Evolutionary conservation across 768 basidiomycete species (phyloP), one percentile per base, ranked within the genome.

Genomic region (Peribolospora kevripleyi): DNA sequence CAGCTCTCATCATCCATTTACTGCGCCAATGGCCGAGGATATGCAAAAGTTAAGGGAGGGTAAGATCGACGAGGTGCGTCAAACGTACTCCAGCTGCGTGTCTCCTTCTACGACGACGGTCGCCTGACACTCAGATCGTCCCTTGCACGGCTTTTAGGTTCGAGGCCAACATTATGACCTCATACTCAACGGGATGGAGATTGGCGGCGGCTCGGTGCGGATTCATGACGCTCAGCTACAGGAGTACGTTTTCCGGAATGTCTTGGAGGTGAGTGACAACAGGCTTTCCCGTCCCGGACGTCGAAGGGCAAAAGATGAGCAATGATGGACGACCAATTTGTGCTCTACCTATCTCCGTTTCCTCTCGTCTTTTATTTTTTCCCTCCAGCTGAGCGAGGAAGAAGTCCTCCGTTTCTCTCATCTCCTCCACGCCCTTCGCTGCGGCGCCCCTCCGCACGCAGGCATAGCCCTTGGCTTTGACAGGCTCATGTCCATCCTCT

Each of bases 151-250:
- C 25, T 25, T 25, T 25, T 1, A 25, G 25, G 25, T 25, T 25
- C 79, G 88, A 53, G 88, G 87, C 13, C 88, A 95, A 65, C 88
- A 95, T 67, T 95, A 93, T 64, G 88, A 95, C 70, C 78, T 95
- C 47, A 87, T 95, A 39, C 66, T 95, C 59, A 87, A 95, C 66
- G 88, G 88, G 5, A 76, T 81, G 56, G 88, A 95, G 70, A 82
- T 95, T 60, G 88, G 86, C 6, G 88, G 88, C 38, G 88, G 88
- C 38, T 86, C 83, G 46, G 88, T 95, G 58, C 78, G 88, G 63
- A 76, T 95, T 36, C 88, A 95, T 64, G 86, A 91, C 67, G 77
- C 82, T 6, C 66, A 64, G 48, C 80, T 93, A 77, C 88, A 93
- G 65, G 81, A 88, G 59, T 73, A 79, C 67, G 77, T 91, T 58